These are phyloP conservation scores for Sporothrix brunneoviolacea DNA, from an alignment of 2,329 filamentous ascomycete species.

Conservation along the genomic window DNA sequence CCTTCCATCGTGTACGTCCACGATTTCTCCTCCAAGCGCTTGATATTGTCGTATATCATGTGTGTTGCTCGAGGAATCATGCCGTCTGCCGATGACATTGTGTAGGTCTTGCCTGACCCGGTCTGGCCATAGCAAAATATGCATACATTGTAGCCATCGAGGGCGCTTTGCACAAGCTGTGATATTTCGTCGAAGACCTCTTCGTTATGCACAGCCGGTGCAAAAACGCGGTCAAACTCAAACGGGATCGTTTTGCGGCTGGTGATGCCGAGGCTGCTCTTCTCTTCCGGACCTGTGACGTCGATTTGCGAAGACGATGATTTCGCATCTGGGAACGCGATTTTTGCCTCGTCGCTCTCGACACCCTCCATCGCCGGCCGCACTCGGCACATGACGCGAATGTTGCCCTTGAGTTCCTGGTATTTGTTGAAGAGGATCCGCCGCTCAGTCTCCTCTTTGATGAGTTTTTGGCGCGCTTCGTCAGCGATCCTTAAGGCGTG, in stretches of 20 bases:
- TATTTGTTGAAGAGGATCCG: slow-evolving; percentile 95
- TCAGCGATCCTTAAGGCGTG: slow-evolving; percentile 66
- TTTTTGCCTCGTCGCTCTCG: slow-evolving; percentile 62
- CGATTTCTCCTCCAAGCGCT: slow-evolving; percentile 76
- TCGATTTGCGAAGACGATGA: slow-evolving; percentile 84
- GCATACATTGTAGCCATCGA: slow-evolving; percentile 97
- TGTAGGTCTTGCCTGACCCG: slow-evolving; percentile 92
- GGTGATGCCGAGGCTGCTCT: slow-evolving; percentile 68
- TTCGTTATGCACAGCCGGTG: slow-evolving; percentile 67
- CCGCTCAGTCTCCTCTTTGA: slow-evolving; percentile 84
- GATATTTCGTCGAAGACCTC: slow-evolving; percentile 95
- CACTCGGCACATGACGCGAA: slow-evolving; percentile 95
- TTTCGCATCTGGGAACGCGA: slow-evolving; percentile 74
- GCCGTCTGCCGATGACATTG: slow-evolving; percentile 84
- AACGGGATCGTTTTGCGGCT: slow-evolving; percentile 77
- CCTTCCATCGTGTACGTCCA: slow-evolving; percentile 95
- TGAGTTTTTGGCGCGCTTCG: slow-evolving; percentile 70
- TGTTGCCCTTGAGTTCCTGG: slow-evolving; percentile 96
- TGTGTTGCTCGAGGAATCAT: slow-evolving; percentile 93
- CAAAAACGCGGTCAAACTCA: slow-evolving; percentile 89
- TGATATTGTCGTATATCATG: slow-evolving; percentile 88
- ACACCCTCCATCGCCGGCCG: slow-evolving; percentile 59
- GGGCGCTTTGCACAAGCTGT: slow-evolving; percentile 88
- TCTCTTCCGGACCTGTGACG: slow-evolving; percentile 75
- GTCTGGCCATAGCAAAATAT: slow-evolving; percentile 99